These are phyloP conservation scores for Botrytis elliptica DNA, from an alignment of 2,329 filamentous ascomycete species.

Conservation along the genomic window DNA sequence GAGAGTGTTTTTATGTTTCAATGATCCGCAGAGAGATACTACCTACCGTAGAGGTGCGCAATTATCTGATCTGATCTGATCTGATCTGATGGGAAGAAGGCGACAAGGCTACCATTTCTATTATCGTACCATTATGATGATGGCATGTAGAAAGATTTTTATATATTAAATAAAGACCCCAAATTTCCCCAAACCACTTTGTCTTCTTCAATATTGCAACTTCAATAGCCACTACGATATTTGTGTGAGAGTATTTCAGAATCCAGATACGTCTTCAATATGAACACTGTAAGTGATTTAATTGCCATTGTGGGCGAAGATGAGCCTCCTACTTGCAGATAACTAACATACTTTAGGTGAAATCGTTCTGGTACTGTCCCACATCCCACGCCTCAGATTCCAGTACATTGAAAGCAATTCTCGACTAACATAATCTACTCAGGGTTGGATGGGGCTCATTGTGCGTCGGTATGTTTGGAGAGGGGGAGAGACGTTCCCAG, in stretches of 20 bases:
- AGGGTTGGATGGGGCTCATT: constrained; percentile 93
- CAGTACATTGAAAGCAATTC: constrained; percentile 9
- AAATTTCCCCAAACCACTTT: background rate
- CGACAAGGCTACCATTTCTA: constrained; percentile 17
- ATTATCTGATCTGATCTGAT: background rate
- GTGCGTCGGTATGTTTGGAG: constrained; percentile 66
- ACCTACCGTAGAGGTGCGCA: background rate
- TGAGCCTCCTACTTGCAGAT: background rate
- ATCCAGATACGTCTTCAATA: constrained; percentile 33
- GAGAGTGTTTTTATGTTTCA: background rate
- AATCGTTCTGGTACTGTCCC: constrained; percentile 61
- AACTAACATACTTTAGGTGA: constrained; percentile 48
- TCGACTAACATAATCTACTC: constrained; percentile 30
- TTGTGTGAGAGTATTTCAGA: background rate
- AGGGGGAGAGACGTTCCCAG: constrained; percentile 16
- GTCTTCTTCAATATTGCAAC: background rate
- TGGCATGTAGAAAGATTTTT: background rate
- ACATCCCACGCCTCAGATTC: constrained; percentile 12
- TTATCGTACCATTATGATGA: constrained; percentile 17
- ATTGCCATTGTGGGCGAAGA: background rate
- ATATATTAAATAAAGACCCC: background rate
- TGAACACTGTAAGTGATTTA: constrained; percentile 54
- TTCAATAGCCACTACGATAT: background rate
- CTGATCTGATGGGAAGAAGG: background rate
- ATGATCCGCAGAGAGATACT: background rate